Evolutionary conservation across 2,329 filamentous ascomycete species (phyloP).

Genomic region (Parastagonospora avenae): DNA sequence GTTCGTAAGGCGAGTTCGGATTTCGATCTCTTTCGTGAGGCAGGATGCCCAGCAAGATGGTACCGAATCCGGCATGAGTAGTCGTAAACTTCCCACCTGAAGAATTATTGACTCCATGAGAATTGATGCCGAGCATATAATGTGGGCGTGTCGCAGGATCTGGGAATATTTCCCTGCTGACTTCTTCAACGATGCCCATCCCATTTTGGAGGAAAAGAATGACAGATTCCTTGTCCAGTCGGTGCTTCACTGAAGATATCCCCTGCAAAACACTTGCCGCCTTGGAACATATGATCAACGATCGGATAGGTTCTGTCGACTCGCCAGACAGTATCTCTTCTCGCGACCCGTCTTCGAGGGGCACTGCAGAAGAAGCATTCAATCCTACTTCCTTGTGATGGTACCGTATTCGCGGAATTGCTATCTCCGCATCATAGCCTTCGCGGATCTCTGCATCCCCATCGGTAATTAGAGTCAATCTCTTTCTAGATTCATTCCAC

Average conservation of each 20-base stretch:
- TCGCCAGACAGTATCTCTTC: constrained; percentile 25
- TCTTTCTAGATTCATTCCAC: constrained; percentile 54
- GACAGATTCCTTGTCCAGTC: constrained; percentile 71
- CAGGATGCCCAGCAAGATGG: constrained; percentile 61
- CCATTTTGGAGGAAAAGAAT: constrained; percentile 81
- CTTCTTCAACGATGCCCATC: constrained; percentile 79
- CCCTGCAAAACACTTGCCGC: constrained; percentile 70
- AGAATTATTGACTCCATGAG: constrained; percentile 59
- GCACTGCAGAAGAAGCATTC: constrained; percentile 12
- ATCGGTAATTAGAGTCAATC: constrained; percentile 55
- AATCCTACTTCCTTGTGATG: constrained; percentile 45
- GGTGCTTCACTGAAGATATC: constrained; percentile 67
- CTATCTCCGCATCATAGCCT: constrained; percentile 55
- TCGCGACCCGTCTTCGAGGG: constrained; percentile 1
- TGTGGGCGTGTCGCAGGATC: constrained; percentile 69
- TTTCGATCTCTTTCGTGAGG: constrained; percentile 45
- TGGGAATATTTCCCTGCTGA: constrained; percentile 73
- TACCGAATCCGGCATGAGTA: constrained; percentile 64
- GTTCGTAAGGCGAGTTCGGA: constrained; percentile 29
- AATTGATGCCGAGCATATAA: constrained; percentile 74
- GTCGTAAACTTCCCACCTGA: constrained; percentile 57
- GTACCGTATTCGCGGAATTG: constrained; percentile 40
- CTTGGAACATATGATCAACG: constrained; percentile 81
- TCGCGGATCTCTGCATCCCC: constrained; percentile 45
- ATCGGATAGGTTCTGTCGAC: constrained; percentile 62